Base-by-base conservation (phyloP, 306 rosid species). In the Medicago lupulina region DNA sequence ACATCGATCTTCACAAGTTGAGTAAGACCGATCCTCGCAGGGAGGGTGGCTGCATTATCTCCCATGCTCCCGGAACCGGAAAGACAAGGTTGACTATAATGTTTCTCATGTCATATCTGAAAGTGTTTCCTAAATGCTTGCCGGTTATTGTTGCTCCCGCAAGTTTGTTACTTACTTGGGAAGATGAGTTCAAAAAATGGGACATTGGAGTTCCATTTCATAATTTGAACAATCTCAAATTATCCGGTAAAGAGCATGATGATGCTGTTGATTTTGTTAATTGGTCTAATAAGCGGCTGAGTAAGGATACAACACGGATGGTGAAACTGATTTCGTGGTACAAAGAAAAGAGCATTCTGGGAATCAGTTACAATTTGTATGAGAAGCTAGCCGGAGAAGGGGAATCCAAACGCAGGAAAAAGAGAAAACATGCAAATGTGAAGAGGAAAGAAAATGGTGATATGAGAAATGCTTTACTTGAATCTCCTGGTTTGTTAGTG, bases 11-110 rank as follows among this genome's bases (percentile, higher is more conserved):
- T 19, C 17, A 10, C 2, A 16, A 13, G 43, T 70, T 81, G 68
- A 77, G 69, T 71, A 81, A 10, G 6, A 44, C 19, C 50, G 51
- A 77, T 16, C 77, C 67, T 6, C 2, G 9, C 6, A 59, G 68
- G 0, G 74, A 49, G 0, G 85, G 87, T 15, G 87, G 87, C 0
- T 84, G 87, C 63, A 84, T 84, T 46, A 77, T 84, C 19, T 81
- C 80, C 8, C 87, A 84, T 73, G 85, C 85, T 34, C 87, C 87
- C 3, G 87, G 87, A 28, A 84, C 87, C 0, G 87, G 85, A 1
- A 84, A 84, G 71, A 84, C 87, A 0, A n/a, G 75, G 17, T 21
- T 84, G 39, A 77, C 87, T 6, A 84, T 81, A 8, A 61, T 81
- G 39, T 84, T 84, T 50, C 87, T 84, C 31, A 65, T 54, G 31